A percentile compares a stretch with the other conserved stretches of the same genome.
Conservation (phyloP, 2,329 filamentous ascomycete genomes). For the Calonectria ilicicola region DNA sequence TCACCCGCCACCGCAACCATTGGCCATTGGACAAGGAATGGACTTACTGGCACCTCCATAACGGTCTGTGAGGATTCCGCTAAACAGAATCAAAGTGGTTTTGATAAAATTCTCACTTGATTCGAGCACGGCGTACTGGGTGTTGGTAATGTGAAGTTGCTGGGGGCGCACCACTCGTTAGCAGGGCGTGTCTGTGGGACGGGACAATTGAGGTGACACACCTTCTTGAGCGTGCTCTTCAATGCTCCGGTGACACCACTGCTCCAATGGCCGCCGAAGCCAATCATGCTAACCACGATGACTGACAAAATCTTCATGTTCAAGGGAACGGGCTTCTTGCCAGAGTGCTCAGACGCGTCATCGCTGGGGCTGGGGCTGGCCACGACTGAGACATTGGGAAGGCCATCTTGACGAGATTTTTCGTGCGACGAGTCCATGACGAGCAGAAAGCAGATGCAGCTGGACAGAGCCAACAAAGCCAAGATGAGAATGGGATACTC, state of each 20-base stretch:
- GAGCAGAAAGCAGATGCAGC: background rate
- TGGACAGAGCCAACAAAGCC: background rate
- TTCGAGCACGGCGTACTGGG: conserved; percentile 68
- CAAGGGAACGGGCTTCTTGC: conserved; percentile 40
- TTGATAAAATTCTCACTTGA: conserved; percentile 73
- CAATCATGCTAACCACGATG: conserved; percentile 64
- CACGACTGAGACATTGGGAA: conserved; percentile 11
- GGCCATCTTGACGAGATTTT: conserved; percentile 17
- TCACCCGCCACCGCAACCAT: too few species aligned
- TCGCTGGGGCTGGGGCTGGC: conserved; percentile 24
- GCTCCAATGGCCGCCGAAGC: conserved; percentile 71
- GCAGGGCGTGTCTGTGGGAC: background rate
- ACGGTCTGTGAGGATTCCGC: conserved; percentile 68
- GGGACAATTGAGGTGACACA: background rate
- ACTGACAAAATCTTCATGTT: conserved; percentile 54
- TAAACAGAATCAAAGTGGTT: conserved; percentile 65
- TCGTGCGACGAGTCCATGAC: conserved; percentile 20
- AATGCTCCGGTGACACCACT: conserved; percentile 70
- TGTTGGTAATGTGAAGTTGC: conserved; percentile 69
- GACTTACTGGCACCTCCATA: conserved; percentile 65
- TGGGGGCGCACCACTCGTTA: conserved; percentile 27
- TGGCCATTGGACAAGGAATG: background rate
- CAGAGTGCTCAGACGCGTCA: conserved; percentile 27
- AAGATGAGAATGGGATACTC: background rate
- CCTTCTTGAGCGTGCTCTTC: conserved; percentile 71